These are phyloP conservation scores for Mycena sp. DNA, from an alignment of 1,284 basidiomycete species.

Conservation along the genomic window DNA sequence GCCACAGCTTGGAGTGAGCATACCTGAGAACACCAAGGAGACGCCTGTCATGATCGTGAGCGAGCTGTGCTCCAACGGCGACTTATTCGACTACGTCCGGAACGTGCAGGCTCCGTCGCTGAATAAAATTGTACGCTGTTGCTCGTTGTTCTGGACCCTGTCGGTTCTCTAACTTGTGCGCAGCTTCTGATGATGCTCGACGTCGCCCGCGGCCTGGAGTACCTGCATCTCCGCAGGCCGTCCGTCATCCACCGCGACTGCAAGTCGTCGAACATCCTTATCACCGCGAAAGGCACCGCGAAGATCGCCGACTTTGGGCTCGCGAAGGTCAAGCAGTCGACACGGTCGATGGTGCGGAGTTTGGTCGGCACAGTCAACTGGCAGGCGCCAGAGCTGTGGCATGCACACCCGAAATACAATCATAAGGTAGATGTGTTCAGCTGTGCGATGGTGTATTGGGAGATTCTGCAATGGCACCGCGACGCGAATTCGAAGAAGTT, in stretches of 20 bases:
- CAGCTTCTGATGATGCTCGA: slow-evolving; percentile 94
- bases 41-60: slow-evolving; percentile 99
- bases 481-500: slow-evolving; percentile 92
- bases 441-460: slow-evolving; percentile 97
- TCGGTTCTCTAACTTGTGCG: slow-evolving; percentile 27
- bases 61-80: slow-evolving; percentile 97
- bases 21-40: slow-evolving; percentile 91
- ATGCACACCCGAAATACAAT: slow-evolving; percentile 96
- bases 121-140: slow-evolving; percentile 79
- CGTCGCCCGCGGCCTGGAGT: slow-evolving; percentile 92
- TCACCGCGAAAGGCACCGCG: slow-evolving; percentile 90
- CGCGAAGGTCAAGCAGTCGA: slow-evolving; percentile 98
- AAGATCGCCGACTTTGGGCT: slow-evolving; percentile 99
- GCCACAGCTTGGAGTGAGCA: slow-evolving; percentile 87
- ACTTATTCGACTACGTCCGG: slow-evolving; percentile 97
- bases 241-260: slow-evolving; percentile 97
- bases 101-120: slow-evolving; percentile 85
- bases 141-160: slow-evolving; percentile 15
- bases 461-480: slow-evolving; percentile 95
- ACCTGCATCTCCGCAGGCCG: slow-evolving; percentile 92
- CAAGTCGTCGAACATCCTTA: slow-evolving; percentile 98
- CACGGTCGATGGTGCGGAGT: slow-evolving; percentile 95
- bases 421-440: slow-evolving; percentile 99
- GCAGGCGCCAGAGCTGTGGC: slow-evolving; percentile 99
- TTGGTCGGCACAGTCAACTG: slow-evolving; percentile 99